Conservation (phyloP, 2,329 filamentous ascomycete genomes). For the Sclerotinia sclerotiorum region DNA sequence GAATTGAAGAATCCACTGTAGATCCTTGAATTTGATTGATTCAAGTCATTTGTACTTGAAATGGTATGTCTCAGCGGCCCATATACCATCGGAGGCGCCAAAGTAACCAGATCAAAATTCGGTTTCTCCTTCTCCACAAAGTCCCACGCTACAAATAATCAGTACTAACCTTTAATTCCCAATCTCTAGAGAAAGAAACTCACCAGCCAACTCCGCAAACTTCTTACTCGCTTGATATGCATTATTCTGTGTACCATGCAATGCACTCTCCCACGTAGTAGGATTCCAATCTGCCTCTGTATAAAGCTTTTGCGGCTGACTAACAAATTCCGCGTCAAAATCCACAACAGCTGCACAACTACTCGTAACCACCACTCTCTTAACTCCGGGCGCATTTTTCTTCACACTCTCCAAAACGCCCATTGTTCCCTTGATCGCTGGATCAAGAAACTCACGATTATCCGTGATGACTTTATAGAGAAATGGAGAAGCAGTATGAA, state of each 20-base stretch:
- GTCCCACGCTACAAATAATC: conserved; percentile 52
- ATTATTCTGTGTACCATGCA: conserved; percentile 40
- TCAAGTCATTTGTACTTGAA: conserved; percentile 58
- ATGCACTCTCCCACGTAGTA: conserved; percentile 48
- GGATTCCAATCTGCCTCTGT: conserved; percentile 56
- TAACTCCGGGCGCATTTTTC: conserved; percentile 57
- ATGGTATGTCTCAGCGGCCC: conserved; percentile 64
- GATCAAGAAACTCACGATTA: conserved; percentile 48
- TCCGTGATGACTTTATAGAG: conserved; percentile 38
- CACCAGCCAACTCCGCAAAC: conserved; percentile 59
- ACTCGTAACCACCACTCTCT: conserved; percentile 63
- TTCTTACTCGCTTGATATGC: conserved; percentile 57
- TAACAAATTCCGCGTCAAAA: conserved; percentile 27
- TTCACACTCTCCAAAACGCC: conserved; percentile 72
- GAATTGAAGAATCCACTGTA: conserved; percentile 51
- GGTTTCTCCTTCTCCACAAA: conserved; percentile 54
- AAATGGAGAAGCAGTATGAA: conserved; percentile 67
- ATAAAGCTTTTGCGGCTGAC: conserved; percentile 39
- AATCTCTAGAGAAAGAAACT: not conserved
- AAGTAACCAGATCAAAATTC: conserved; percentile 57
- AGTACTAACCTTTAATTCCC: not conserved
- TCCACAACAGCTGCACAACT: conserved; percentile 38
- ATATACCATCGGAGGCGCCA: conserved; percentile 61
- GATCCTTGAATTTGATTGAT: conserved; percentile 66
- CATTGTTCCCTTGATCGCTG: conserved; percentile 59